Conservation (phyloP, 202 grass and related monocot genomes). For the Setaria italica region DNA sequence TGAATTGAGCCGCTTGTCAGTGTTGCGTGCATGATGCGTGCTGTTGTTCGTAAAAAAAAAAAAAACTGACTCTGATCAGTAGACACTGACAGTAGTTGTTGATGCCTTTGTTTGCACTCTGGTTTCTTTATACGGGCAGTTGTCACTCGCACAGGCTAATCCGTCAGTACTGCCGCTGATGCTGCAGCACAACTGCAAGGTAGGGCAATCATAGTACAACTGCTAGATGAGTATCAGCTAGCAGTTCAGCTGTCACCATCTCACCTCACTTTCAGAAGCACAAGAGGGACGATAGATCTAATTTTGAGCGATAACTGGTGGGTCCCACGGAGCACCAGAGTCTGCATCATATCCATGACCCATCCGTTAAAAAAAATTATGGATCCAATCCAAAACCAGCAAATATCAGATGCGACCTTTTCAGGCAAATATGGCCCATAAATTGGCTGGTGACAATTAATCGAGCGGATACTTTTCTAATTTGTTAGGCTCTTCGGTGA, state of each 20-base stretch:
- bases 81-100: not conserved
- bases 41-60: not conserved
- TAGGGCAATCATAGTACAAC: not conserved
- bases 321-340: not conserved
- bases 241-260: conserved; percentile 11
- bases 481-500: not conserved
- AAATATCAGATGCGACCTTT: not conserved
- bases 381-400: not conserved
- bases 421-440: not conserved
- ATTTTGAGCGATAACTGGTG: not conserved
- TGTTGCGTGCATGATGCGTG: not conserved
- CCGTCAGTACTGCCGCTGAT: conserved; percentile 10
- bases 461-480: not conserved
- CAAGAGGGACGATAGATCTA: not conserved
- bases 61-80: not conserved
- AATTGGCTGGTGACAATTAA: not conserved
- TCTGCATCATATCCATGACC: not conserved
- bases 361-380: not conserved
- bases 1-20: not conserved
- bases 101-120: not conserved
- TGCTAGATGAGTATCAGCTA: not conserved
- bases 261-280: not conserved
- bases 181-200: not conserved
- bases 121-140: not conserved
- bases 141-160: conserved; percentile 3